A percentile compares a stretch with the other conserved stretches of the same genome.
Conservation (phyloP, 805 yeast species). For the Candida berthetii region DNA sequence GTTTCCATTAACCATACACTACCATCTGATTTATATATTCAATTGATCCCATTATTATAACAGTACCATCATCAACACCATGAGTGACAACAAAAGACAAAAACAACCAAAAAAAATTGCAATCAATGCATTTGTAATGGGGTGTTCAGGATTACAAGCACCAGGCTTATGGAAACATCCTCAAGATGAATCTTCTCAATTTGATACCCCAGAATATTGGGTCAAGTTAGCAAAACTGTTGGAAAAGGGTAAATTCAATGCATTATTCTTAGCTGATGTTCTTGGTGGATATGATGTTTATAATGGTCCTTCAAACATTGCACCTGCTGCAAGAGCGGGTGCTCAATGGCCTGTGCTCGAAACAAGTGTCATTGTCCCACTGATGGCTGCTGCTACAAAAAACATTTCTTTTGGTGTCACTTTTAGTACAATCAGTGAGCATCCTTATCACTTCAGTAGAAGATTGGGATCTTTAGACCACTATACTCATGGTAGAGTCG, state of each 20-base stretch:
- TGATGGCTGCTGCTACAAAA: conserved; percentile 32
- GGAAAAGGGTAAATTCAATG: conserved; percentile 28
- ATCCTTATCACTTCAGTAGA: conserved; percentile 30
- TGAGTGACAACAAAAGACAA: conserved; percentile 5
- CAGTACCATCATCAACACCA: too few species aligned
- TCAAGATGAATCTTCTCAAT: conserved; percentile 20
- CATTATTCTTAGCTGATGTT: conserved; percentile 31
- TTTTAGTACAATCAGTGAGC: conserved; percentile 30
- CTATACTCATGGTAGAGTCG: conserved; percentile 30
- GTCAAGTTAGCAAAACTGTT: conserved; percentile 25
- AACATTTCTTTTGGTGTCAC: conserved; percentile 29
- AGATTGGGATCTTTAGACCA: conserved; percentile 33
- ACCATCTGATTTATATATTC: too few species aligned
- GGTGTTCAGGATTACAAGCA: conserved; percentile 8
- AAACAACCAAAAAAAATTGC: conserved; percentile 16
- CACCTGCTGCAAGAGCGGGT: conserved; percentile 22
- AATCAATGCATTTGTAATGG: conserved; percentile 31
- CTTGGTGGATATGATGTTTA: conserved; percentile 31
- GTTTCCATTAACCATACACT: too few species aligned
- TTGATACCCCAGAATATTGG: conserved; percentile 27
- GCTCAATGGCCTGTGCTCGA: conserved; percentile 28
- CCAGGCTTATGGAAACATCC: conserved; percentile 28
- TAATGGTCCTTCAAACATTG: conserved; percentile 26
- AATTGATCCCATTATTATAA: too few species aligned
- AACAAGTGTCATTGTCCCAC: conserved; percentile 28